A percentile compares a stretch with the other conserved stretches of the same genome.
phyloP scores from a whole-genome alignment of 1,284 basidiomycete species.

The Malassezia pachydermatis region DNA sequence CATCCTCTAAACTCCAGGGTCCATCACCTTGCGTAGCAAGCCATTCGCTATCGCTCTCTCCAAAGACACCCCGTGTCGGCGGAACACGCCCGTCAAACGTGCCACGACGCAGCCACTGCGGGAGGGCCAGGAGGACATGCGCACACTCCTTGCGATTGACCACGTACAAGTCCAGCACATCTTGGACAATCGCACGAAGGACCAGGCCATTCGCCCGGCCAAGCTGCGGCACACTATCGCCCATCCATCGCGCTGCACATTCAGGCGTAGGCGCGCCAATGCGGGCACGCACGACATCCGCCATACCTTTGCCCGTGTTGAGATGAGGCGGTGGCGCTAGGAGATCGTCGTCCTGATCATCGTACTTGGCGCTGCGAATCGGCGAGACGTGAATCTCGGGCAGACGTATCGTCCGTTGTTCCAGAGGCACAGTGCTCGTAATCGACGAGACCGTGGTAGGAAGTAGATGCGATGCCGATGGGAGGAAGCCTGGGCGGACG shows the following conservation, averaged over 20 bases:
- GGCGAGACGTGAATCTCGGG: conserved; percentile 51
- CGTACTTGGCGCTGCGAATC: conserved; percentile 19
- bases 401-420: conserved; percentile 19
- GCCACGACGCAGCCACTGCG: conserved; percentile 70
- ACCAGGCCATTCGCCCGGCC: conserved; percentile 67
- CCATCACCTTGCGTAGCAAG: conserved; percentile 24
- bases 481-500: conserved; percentile 27
- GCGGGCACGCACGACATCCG: conserved; percentile 31
- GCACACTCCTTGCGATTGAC: conserved; percentile 93
- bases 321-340: neutral
- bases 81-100: conserved; percentile 53
- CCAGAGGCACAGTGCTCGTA: conserved; percentile 17
- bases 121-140: conserved; percentile 71
- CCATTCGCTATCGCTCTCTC: conserved; percentile 31
- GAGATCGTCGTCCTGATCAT: neutral
- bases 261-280: conserved; percentile 27
- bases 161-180: conserved; percentile 82
- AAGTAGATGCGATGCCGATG: conserved; percentile 33
- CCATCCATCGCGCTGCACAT: conserved; percentile 35
- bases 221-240: conserved; percentile 57
- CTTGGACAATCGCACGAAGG: conserved; percentile 65
- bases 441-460: conserved; percentile 31
- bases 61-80: conserved; percentile 32
- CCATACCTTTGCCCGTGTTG: conserved; percentile 34
- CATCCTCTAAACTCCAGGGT: conserved; percentile 35